Evolutionary conservation across 2,329 filamentous ascomycete species (phyloP).

Genomic region (Esteya vermicola): DNA sequence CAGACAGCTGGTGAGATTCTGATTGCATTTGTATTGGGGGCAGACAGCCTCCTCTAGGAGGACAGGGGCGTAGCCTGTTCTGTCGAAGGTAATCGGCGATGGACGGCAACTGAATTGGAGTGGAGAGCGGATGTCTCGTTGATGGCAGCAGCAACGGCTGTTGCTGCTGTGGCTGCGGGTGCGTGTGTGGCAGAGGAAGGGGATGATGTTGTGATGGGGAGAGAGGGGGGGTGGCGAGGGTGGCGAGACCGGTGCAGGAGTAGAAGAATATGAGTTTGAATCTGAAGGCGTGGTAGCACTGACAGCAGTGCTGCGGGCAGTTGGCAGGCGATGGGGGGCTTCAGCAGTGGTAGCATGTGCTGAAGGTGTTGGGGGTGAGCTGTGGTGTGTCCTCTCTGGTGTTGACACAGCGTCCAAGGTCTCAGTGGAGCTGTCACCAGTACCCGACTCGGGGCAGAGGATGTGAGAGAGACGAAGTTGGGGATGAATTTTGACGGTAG

Average conservation of each 20-base stretch:
- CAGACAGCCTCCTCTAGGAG: too few species aligned
- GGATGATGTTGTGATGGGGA: not conserved
- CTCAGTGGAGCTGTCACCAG: conserved; percentile 21
- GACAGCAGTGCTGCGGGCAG: too few species aligned
- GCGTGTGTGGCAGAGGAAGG: not conserved
- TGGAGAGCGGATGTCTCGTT: too few species aligned
- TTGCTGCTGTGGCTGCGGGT: not conserved
- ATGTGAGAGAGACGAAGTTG: conserved; percentile 37
- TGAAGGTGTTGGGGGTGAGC: too few species aligned
- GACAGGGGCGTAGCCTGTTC: too few species aligned
- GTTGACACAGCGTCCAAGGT: conserved; percentile 17
- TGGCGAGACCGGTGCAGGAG: not conserved
- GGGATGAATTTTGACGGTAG: conserved; percentile 33
- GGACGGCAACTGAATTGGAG: too few species aligned
- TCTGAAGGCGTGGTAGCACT: not conserved
- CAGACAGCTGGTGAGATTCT: too few species aligned
- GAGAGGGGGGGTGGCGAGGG: not conserved
- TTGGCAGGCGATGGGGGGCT: too few species aligned
- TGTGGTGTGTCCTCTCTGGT: conserved; percentile 22
- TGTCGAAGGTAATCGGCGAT: too few species aligned
- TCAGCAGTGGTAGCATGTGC: too few species aligned
- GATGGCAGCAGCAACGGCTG: not conserved
- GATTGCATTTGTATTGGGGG: too few species aligned
- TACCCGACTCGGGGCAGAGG: conserved; percentile 29
- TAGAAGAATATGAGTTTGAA: not conserved